Conservation (phyloP, 2,329 filamentous ascomycete species). For the Pseudocercospora vitis region DNA sequence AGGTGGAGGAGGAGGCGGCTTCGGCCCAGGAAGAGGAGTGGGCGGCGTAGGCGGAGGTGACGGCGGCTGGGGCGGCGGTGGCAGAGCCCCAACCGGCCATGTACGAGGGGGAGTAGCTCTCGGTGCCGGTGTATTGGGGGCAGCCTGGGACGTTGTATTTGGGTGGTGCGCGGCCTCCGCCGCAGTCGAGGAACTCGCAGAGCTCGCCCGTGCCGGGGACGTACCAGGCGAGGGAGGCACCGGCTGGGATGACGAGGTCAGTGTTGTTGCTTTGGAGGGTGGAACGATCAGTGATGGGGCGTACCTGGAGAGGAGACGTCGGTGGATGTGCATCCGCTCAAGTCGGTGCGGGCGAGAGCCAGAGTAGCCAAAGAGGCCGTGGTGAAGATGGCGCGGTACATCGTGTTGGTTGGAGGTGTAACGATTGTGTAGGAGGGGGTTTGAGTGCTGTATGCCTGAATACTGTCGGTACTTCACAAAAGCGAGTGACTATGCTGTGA, state of each 20-base stretch:
- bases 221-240: slow-evolving; percentile 58
- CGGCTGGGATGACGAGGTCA: slow-evolving; percentile 31
- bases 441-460: slow-evolving; percentile 1
- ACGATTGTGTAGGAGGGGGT: slow-evolving; percentile 9
- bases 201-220: slow-evolving; percentile 64
- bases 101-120: slow-evolving; percentile 55
- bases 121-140: slow-evolving; percentile 55
- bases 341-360: slow-evolving; percentile 41
- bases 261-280: too few relatives aligned
- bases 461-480: too few relatives aligned
- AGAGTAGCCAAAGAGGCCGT: slow-evolving; percentile 32
- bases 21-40: neutral
- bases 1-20: neutral
- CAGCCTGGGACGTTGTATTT: slow-evolving; percentile 64
- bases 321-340: slow-evolving; percentile 48
- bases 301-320: slow-evolving; percentile 31
- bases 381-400: slow-evolving; percentile 33
- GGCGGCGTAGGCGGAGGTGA: slow-evolving; percentile 3
- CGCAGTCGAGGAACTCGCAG: slow-evolving; percentile 65
- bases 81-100: slow-evolving; percentile 40
- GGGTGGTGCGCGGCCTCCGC: slow-evolving; percentile 64
- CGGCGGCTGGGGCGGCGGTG: slow-evolving; percentile 8
- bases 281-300: neutral
- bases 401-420: slow-evolving; percentile 18
- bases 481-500: slow-evolving; percentile 2